phyloP scores from a whole-genome alignment of 345 rosid genomes.

The Hirschfeldia incana region DNA sequence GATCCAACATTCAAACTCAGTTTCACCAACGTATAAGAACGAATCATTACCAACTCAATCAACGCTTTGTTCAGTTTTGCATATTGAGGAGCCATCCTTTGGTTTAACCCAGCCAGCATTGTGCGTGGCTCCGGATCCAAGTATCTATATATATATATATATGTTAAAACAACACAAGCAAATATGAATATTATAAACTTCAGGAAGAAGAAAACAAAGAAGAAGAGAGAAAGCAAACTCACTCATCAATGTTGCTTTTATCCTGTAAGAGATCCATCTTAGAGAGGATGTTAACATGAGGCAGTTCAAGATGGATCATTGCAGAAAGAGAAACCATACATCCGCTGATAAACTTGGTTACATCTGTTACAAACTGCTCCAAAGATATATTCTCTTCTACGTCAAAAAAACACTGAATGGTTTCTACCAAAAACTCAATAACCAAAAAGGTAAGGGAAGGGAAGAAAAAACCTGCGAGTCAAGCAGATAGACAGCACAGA shows the following conservation, averaged over 20 bases:
- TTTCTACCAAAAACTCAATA: background rate
- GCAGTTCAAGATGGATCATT: constrained; percentile 80
- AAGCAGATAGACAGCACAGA: constrained; percentile 80
- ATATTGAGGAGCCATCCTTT: constrained; percentile 72
- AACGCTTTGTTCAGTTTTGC: constrained; percentile 73
- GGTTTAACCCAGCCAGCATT: constrained; percentile 64
- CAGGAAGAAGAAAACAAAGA: background rate
- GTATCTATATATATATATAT: constrained; percentile 49
- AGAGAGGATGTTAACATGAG: constrained; percentile 74
- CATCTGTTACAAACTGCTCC: constrained; percentile 79
- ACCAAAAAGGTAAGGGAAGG: background rate
- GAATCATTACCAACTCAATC: constrained; percentile 58
- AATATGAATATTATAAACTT: constrained; percentile 1
- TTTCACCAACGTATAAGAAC: background rate
- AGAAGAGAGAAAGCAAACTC: constrained; percentile 15
- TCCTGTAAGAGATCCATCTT: constrained; percentile 80
- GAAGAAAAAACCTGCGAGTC: constrained; percentile 80
- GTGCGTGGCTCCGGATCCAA: constrained; percentile 62
- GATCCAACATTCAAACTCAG: background rate
- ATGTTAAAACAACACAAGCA: background rate
- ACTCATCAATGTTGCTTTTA: constrained; percentile 65
- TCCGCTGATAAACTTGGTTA: constrained; percentile 89
- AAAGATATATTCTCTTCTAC: background rate
- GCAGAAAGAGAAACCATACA: constrained; percentile 97
- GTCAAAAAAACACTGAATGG: background rate